Evolutionary conservation across 129 eudicot species (phyloP), one percentile per base, ranked within the genome.

Genomic region (Deinandra increscens): DNA sequence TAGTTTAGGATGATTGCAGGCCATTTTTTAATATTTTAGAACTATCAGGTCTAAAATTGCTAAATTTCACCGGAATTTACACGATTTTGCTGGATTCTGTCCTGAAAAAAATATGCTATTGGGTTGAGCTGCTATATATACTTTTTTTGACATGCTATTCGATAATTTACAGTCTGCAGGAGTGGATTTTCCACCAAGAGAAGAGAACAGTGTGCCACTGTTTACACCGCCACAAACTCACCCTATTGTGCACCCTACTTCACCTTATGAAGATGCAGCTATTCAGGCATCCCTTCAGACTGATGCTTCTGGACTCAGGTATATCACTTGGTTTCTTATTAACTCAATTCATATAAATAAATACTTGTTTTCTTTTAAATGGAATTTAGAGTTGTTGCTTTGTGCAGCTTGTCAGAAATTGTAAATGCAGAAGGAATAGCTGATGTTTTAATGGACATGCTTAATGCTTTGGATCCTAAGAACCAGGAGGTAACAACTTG

Each of bases 211-310:
- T 78, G 97, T 87, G 19, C 95, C 95, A 0, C 49, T 91, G 44
- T 91, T 87, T 75, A 91, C 97, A 34, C 95, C 97, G 18, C 97
- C 97, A 46, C 97, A 91, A 79, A 83, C 90, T 12, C 91, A 91
- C 67, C 96, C 95, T 13, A 50, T 90, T 29, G 71, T 72, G 23
- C 79, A 76, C 64, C 78, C 87, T 42, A 48, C 23, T 33, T 72
- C 83, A 9, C 73, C 76, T 41, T 75, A 81, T 12, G 97, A 91
- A 80, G 95, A 87, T 71, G 87, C 84, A 55, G 89, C 92, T 65
- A 73, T 87, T 55, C 85, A 81, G 72, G 88, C 92, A 75, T 87
- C 97, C 69, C 92, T 91, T 66, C 80, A 85, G 68, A 74, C 85
- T 3, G 90, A 85, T 69, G 70, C 75, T 63, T 80, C 97, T 80